These are phyloP conservation scores for Xeromyces bisporus DNA, from an alignment of 495 filamentous ascomycete genomes.

Conservation along the genomic window DNA sequence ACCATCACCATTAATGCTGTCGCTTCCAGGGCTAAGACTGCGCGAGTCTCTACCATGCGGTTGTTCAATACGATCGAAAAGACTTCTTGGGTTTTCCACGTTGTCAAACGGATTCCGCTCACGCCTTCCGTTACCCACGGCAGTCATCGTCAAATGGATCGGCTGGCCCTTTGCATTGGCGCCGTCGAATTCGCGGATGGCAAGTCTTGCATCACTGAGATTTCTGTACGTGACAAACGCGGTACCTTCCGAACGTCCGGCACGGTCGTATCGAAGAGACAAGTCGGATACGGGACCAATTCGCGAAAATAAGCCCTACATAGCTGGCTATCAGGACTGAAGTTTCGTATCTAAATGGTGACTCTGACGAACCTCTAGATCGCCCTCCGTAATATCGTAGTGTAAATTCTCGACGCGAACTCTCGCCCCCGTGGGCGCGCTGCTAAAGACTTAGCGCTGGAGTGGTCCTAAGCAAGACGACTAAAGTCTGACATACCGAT, in stretches of 20 bases:
- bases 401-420: constrained; percentile 83
- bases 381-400: constrained; percentile 78
- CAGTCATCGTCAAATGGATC: constrained; percentile 59
- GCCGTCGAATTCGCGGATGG: constrained; percentile 69
- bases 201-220: constrained; percentile 48
- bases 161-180: constrained; percentile 89
- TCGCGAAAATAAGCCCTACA: constrained; percentile 59
- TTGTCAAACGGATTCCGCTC: constrained; percentile 35
- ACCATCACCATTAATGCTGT: constrained; percentile 12
- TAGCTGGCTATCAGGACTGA: neutral
- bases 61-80: constrained; percentile 59
- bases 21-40: constrained; percentile 24
- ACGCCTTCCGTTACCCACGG: constrained; percentile 32
- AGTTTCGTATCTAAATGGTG: no score
- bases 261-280: constrained; percentile 69
- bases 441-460: constrained; percentile 6
- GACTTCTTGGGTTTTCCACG: constrained; percentile 48
- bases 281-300: constrained; percentile 59
- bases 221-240: constrained; percentile 70
- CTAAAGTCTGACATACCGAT: constrained; percentile 25
- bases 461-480: constrained; percentile 6
- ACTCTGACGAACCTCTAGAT: constrained; percentile 51
- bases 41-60: constrained; percentile 20
- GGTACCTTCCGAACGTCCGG: constrained; percentile 74
- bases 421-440: constrained; percentile 43